These are phyloP conservation scores for Coemansia sp. DNA, from an alignment of 192 early-diverging fungal species.

Conservation along the genomic window DNA sequence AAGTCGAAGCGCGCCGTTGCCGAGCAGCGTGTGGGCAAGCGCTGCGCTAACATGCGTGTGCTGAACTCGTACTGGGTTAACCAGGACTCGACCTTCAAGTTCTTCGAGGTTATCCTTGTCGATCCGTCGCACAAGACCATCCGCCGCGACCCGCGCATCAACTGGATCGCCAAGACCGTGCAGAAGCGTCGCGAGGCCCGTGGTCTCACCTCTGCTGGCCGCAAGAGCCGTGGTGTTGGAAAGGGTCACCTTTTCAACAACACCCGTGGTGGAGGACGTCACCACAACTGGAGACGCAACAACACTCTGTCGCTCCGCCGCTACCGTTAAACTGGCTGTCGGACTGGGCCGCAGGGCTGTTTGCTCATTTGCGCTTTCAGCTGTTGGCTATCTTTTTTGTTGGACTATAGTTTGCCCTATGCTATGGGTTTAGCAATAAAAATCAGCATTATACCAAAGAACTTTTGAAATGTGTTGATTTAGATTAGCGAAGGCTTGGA, in stretches of 20 bases:
- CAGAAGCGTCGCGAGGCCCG: conserved; percentile 99
- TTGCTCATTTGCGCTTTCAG: neutral
- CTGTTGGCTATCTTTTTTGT: neutral
- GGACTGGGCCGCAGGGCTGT: neutral
- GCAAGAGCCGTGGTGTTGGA: conserved; percentile 95
- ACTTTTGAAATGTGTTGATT: neutral
- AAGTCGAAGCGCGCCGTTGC: conserved; percentile 90
- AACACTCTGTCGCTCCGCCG: conserved; percentile 95
- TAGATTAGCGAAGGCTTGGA: neutral
- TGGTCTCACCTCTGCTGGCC: conserved; percentile 94
- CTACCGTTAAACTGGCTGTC: conserved; percentile 72
- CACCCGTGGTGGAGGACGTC: conserved; percentile 91
- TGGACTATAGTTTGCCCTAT: neutral
- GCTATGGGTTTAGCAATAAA: neutral
- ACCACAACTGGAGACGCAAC: conserved; percentile 88
- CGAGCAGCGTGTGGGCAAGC: conserved; percentile 97
- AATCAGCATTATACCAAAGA: neutral
- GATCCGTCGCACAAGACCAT: conserved; percentile 98
- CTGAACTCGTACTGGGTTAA: conserved; percentile 99
- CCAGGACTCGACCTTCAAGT: conserved; percentile 99
- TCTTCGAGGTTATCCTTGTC: conserved; percentile 98
- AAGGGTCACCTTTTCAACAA: conserved; percentile 98
- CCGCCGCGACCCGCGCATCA: conserved; percentile 97
- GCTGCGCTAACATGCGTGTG: conserved; percentile 96
- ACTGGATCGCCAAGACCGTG: conserved; percentile 97